These are phyloP conservation scores for Zymoseptoria pseudotritici DNA, from an alignment of 2,329 filamentous ascomycete genomes.

Conservation along the genomic window DNA sequence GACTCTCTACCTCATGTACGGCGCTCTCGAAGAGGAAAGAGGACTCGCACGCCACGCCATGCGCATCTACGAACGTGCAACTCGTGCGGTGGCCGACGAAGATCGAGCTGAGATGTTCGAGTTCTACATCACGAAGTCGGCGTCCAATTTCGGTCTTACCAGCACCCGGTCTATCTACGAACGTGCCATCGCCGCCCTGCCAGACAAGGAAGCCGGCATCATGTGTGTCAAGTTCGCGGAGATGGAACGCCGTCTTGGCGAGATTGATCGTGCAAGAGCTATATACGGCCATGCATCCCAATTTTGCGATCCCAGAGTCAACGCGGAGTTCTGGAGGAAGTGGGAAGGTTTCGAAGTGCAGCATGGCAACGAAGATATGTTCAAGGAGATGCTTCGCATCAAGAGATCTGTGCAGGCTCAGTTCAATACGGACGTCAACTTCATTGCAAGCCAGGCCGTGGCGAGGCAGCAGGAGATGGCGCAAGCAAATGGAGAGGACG, in stretches of 20 bases:
- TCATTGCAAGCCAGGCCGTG: conserved; percentile 91
- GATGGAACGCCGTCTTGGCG: conserved; percentile 84
- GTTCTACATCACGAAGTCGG: conserved; percentile 98
- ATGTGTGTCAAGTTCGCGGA: conserved; percentile 99
- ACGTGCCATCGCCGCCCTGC: conserved; percentile 84
- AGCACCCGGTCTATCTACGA: conserved; percentile 96
- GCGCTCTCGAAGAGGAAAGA: conserved; percentile 89
- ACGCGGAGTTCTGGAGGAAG: conserved; percentile 84
- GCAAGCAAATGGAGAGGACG: conserved; percentile 34
- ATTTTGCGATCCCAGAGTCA: conserved; percentile 91
- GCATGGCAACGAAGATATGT: conserved; percentile 98
- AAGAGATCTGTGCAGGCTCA: conserved; percentile 95
- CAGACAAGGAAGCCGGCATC: conserved; percentile 84
- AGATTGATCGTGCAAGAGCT: conserved; percentile 88
- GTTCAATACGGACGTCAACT: conserved; percentile 98
- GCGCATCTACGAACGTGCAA: conserved; percentile 97
- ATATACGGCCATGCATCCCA: conserved; percentile 96
- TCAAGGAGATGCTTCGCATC: conserved; percentile 97
- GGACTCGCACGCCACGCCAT: conserved; percentile 93
- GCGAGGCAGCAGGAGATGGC: conserved; percentile 58
- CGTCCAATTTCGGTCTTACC: conserved; percentile 92
- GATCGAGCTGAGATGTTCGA: conserved; percentile 97
- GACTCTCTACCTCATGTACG: conserved; percentile 95
- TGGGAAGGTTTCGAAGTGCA: conserved; percentile 98
- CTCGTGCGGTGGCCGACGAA: conserved; percentile 87